These are phyloP conservation scores for Lentithecium fluviatile DNA, from an alignment of 495 filamentous ascomycete species.

Conservation along the genomic window DNA sequence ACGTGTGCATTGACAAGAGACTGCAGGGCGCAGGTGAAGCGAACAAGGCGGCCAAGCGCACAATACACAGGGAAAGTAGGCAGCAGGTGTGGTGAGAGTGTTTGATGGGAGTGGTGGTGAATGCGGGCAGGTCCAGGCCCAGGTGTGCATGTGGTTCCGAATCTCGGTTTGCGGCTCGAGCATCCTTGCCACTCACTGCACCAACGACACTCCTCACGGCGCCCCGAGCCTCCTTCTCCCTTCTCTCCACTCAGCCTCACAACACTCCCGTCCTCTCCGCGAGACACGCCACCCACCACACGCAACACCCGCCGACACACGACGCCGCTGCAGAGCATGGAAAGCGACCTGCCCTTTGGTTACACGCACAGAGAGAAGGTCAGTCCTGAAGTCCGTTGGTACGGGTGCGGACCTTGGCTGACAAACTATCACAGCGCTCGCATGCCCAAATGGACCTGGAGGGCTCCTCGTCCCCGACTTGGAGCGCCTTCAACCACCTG, in stretches of 20 bases:
- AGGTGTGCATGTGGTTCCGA: neutral
- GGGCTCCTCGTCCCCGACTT: slow-evolving; percentile 16
- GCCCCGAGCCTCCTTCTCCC: neutral
- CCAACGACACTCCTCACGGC: neutral
- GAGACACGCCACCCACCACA: slow-evolving; percentile 7
- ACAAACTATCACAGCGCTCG: slow-evolving; percentile 22
- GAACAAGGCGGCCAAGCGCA: neutral
- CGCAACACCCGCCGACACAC: neutral
- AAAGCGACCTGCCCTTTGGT: slow-evolving; percentile 23
- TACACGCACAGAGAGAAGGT: slow-evolving; percentile 30
- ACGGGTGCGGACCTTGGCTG: slow-evolving; percentile 8
- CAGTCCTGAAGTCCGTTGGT: no score
- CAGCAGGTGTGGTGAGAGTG: no score
- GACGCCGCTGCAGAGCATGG: slow-evolving; percentile 26
- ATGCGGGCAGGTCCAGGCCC: neutral
- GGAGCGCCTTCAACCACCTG: slow-evolving; percentile 14
- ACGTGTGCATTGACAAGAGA: neutral
- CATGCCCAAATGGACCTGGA: slow-evolving; percentile 29
- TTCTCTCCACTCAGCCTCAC: neutral
- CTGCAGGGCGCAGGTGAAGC: neutral
- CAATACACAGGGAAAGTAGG: neutral
- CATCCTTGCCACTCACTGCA: slow-evolving; percentile 5
- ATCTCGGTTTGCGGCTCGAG: neutral
- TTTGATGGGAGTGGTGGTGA: no score
- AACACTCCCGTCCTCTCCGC: neutral